phyloP scores from a whole-genome alignment of 1,139 yeast genomes.

The Yarrowia galli region DNA sequence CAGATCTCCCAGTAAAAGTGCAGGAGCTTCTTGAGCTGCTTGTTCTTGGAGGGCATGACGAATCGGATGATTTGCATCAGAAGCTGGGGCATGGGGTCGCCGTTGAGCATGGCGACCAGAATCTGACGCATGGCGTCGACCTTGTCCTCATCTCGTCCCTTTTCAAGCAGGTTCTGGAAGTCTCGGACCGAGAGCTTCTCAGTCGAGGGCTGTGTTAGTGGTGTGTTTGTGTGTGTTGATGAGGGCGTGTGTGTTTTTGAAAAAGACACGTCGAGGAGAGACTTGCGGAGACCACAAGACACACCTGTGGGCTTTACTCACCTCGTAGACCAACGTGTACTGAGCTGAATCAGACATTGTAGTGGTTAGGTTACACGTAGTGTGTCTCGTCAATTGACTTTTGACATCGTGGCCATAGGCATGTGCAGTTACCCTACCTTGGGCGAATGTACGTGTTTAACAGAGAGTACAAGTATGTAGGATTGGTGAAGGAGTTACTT shows the following conservation, averaged over 20 bases:
- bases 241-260: background rate
- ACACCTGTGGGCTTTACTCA: constrained; percentile 39
- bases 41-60: constrained; percentile 94
- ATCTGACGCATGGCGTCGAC: constrained; percentile 90
- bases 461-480: background rate
- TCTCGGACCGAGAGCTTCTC: constrained; percentile 76
- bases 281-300: background rate
- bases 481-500: too few relatives aligned
- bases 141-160: constrained; percentile 87
- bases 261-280: constrained; percentile 3
- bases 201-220: constrained; percentile 53
- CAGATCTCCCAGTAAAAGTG: constrained; percentile 99
- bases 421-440: constrained; percentile 24
- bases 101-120: constrained; percentile 85
- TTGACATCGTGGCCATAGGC: constrained; percentile 36
- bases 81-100: constrained; percentile 92
- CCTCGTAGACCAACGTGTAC: constrained; percentile 51
- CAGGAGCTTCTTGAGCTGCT: constrained; percentile 87
- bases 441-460: background rate
- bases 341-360: constrained; percentile 50
- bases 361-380: constrained; percentile 38
- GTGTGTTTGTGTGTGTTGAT: constrained; percentile 19
- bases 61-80: constrained; percentile 97
- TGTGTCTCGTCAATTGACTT: constrained; percentile 37
- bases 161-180: constrained; percentile 81